These are phyloP conservation scores for Sarocladium brachiariae DNA, from an alignment of 2,329 filamentous ascomycete genomes.

Conservation along the genomic window DNA sequence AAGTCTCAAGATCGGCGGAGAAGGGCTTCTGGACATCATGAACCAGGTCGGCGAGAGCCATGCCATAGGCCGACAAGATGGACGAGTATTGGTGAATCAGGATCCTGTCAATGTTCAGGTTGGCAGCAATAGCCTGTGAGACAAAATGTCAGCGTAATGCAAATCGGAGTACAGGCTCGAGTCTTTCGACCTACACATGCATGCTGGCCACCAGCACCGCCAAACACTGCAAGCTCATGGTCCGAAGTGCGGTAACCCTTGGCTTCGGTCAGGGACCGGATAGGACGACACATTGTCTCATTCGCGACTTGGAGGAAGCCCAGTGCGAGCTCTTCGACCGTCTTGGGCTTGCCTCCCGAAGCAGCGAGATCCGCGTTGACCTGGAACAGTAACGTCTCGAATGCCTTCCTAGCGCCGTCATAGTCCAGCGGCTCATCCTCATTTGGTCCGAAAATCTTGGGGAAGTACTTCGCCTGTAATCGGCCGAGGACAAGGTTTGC, in stretches of 20 bases:
- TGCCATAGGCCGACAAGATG: slow-evolving; percentile 83
- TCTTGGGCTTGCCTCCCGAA: slow-evolving; percentile 18
- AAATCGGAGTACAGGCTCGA: no score
- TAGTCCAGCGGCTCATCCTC: slow-evolving; percentile 76
- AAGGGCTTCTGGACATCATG: slow-evolving; percentile 80
- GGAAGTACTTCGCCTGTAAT: slow-evolving; percentile 83
- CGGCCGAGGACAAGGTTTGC: slow-evolving; percentile 81
- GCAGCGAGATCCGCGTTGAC: slow-evolving; percentile 59
- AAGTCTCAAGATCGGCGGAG: slow-evolving; percentile 55
- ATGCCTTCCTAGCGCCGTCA: slow-evolving; percentile 65
- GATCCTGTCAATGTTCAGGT: slow-evolving; percentile 77
- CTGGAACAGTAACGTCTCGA: slow-evolving; percentile 67
- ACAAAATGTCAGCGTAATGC: no score
- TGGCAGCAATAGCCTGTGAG: slow-evolving; percentile 67
- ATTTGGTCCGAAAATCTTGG: slow-evolving; percentile 87
- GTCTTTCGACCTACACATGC: slow-evolving; percentile 50
- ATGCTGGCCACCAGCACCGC: slow-evolving; percentile 85
- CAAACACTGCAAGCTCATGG: slow-evolving; percentile 83
- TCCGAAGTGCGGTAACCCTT: slow-evolving; percentile 86
- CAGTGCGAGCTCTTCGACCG: slow-evolving; percentile 76
- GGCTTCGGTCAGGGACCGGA: slow-evolving; percentile 83
- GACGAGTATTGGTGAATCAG: slow-evolving; percentile 83
- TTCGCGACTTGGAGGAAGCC: slow-evolving; percentile 91
- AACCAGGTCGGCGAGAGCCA: slow-evolving; percentile 87
- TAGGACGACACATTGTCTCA: slow-evolving; percentile 85